phyloP scores from a whole-genome alignment of 2,329 filamentous ascomycete genomes.

The Tricladium varicosporioides region DNA sequence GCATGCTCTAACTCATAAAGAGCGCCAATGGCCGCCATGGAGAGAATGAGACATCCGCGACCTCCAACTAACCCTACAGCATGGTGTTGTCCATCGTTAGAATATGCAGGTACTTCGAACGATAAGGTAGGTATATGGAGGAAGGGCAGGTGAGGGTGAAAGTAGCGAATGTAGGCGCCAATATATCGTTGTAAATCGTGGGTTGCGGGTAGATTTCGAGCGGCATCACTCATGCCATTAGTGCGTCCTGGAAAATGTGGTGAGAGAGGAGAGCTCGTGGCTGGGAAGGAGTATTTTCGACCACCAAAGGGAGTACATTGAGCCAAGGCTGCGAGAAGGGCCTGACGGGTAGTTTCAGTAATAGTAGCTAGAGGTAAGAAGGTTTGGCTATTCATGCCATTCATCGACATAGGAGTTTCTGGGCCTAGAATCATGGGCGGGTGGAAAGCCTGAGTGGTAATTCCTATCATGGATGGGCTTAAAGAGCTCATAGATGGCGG shows the following conservation, averaged over 20 bases:
- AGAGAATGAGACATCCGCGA: constrained; percentile 80
- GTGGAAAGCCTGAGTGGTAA: constrained; percentile 59
- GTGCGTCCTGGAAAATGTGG: constrained; percentile 48
- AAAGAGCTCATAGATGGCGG: constrained; percentile 71
- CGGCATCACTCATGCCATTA: constrained; percentile 50
- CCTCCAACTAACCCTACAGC: constrained; percentile 65
- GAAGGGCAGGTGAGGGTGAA: constrained; percentile 94
- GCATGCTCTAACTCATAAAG: constrained; percentile 83
- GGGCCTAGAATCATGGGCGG: constrained; percentile 67
- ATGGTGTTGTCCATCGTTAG: constrained; percentile 56
- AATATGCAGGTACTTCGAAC: constrained; percentile 75
- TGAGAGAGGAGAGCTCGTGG: constrained; percentile 53
- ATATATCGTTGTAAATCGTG: constrained; percentile 88
- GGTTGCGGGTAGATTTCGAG: constrained; percentile 70
- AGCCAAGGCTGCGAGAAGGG: constrained; percentile 57
- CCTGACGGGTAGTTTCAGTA: constrained; percentile 61
- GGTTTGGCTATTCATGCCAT: constrained; percentile 50
- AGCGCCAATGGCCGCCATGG: constrained; percentile 81
- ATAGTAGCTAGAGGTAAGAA: constrained; percentile 61
- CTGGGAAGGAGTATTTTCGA: constrained; percentile 63
- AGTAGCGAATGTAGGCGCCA: constrained; percentile 84
- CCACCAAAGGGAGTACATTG: constrained; percentile 55
- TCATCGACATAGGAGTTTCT: constrained; percentile 71
- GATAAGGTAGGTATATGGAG: constrained; percentile 87
- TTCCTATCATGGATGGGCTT: constrained; percentile 68